Base-by-base conservation (phyloP, 208 protist species). In the Leishmania gerbilli region DNA sequence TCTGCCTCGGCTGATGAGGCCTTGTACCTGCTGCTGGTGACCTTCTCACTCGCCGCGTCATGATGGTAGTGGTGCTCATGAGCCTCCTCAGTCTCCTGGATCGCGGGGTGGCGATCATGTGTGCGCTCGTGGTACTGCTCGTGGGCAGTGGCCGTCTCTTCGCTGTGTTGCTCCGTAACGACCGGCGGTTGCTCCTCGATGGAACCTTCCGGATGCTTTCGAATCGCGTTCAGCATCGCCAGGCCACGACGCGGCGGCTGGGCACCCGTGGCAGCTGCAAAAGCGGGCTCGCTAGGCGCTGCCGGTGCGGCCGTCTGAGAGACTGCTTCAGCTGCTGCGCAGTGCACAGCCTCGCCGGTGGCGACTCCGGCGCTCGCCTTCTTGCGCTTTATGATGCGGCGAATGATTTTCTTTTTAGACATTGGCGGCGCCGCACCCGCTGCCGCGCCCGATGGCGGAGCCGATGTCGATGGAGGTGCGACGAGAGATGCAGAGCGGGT, bases 311-410 rank as follows among this genome's bases (percentile, higher is more conserved):
- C 37, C 17, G 65, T 9, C 5, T 75, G 19, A 21, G 60, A 49
- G 11, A 67, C 40, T 15, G 37, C 49, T 24, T 40, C 47, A 1
- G 71, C 37, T 37, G 42, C n/a, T 3, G 49, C 24, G 9, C 13
- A 40, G 47, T 19, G 62, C 15, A 34, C 9, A 37, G 60, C 40
- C 9, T 31, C 62, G 4, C 40, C 34, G 13, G 80, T 6, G 49
- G 49, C 34, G 21, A 45, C n/a, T 9, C 62, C 76, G 40, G 34
- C 1, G 17, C 34, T 9, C 8, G 40, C 15, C 56, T 81, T 81
- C 72, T 79, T 81, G 64, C 82, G 82, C 82, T 85, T 85, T 56
- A 85, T 79, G 24, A 85, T 81, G 34, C 82, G 82, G 31, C 82
- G 82, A 31, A 85, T 85, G 13, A 85, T 85, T 34, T 85, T 85